Base-by-base conservation (phyloP, 441 rosid species). In the Populus tomentosa region DNA sequence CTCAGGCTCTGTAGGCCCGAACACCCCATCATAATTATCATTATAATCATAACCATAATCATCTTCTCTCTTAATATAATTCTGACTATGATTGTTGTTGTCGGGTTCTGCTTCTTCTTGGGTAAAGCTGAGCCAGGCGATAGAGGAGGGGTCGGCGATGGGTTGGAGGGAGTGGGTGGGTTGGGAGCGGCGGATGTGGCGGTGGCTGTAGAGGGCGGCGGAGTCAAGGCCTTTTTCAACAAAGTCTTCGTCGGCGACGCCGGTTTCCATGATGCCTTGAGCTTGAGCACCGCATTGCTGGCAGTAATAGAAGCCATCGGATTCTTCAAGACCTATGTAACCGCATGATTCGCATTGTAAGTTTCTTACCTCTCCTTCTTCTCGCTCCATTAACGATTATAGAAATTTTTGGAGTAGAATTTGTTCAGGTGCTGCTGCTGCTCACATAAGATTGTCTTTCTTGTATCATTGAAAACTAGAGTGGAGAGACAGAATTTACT, bases 181-280 rank as follows among this genome's bases (percentile, higher is more conserved):
- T 30, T 67, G 76, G 71, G 77, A 59, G 28, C 65, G 78, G 68
- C 90, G 90, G 65, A 81, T 75, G 74, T 71, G 77, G 67, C 80
- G 80, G 67, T 83, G 77, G 69, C 74, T 78, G 85, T 87, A 90
- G 40, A 87, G 75, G 35, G 87, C 90, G 3, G 82, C 84, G 4
- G 86, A 84, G 46, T 63, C 79, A 18, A 74, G 81, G 73, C 80
- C 91, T 30, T 78, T 80, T 35, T 78, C 88, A 70, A 83, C 67
- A 72, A 87, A 87, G 78, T 88, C 90, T 77, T 88, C 95, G 35
- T 84, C 90, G 46, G 89, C 92, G 61, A 85, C 85, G 63, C 85
- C 90, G 5, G 89, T 89, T 32, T 84, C 85, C n/a, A 84, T 73
- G 76, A 87, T 50, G 69, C 83, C 90, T 11, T 87, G 87, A 50